Base-by-base conservation (phyloP, 2,329 filamentous ascomycete genomes). In the Cladosporium oxysporum region DNA sequence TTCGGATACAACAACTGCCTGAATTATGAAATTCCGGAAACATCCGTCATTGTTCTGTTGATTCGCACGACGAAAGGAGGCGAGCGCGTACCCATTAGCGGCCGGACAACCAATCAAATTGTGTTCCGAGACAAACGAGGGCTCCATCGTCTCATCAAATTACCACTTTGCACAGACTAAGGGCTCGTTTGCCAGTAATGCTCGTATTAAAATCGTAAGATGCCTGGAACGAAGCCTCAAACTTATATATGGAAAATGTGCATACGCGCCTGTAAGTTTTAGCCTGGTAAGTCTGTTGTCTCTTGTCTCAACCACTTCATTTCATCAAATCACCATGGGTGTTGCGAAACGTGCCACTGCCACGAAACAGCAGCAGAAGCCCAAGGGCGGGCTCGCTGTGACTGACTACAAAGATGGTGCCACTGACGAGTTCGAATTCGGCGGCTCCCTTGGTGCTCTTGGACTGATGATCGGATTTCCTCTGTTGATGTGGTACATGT, bases 401-500 rank as follows among this genome's bases (percentile, higher is more conserved):
- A 66, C 69, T 63, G 72, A 76, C 67, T 73, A 73, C 31, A 73
- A 71, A 31, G 73, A 76, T 58, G 77, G 81, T 66, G 66, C 71
- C 59, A 82, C 80, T 52, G 82, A 82, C 26, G 68, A 86, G 68
- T 84, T 84, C 69, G 95, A 99, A 76, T 99, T 98, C 76, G 94
- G 94, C 69, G 95, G 95, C 66, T 88, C 91, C 2, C 76, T 85
- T 21, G 94, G 94, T 64, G 90, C 93, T 53, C 80, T 85, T 18
- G 82, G 86, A 71, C 92, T 97, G 87, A 98, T 98, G 92, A 85
- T 93, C 68, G 88, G 90, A 52, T 99, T 98, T 79, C 95, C 95
- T n/a, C 69, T 90, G 50, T 85, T 99, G 73, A 98, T 98, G 94
- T 97, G 92, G 86, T 98, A 97, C 82, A 97, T 98, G 93, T 98